Base-by-base conservation (phyloP, 2,329 filamentous ascomycete genomes). In the Cercospora beticola region DNA sequence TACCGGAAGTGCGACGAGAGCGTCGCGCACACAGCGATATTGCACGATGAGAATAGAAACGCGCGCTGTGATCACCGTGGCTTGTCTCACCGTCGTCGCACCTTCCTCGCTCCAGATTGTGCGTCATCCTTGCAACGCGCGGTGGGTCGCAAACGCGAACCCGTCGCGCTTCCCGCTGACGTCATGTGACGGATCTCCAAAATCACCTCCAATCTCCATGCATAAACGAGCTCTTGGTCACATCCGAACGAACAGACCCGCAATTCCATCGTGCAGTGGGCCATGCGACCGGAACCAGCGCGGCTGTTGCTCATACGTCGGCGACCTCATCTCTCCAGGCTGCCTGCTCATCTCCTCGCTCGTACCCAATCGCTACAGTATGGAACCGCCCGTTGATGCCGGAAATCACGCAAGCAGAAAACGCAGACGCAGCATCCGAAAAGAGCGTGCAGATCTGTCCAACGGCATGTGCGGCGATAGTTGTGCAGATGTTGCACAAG, bases 231-330 rank as follows among this genome's bases (percentile, higher is more conserved):
- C 3, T 14, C 43, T 18, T 49, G 36, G 36, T 43, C 36, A 21
- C 43, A 49, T 49, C 43, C 10, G 43, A 49, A 18, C 40, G 31
- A 62, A 40, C 33, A 26, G 59, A 62, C 36, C 59, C 59, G 36
- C 59, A 62, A 46, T 62, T 36, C 26, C 31, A 40, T 40, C 59
- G 59, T 62, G 59, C 59, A 62, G 33, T 43, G 14, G n/a, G 18
- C 59, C 59, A 62, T 23, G 18, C n/a, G 36, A 16, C 36, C 33
- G 59, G 57, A 59, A 59, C 30, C 26, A 33, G 30, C 57, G 30
- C 26, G 18, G 59, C 59, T 40, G 59, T 62, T 62, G 59, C 18
- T 23, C 43, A 23, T 49, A 18, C n/a, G n/a, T 23, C 43, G 43
- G 43, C 43, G 43, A 46, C 18, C 36, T 62, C 59, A 62, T 62